These are phyloP conservation scores for Fusarium sulawesiense DNA, from an alignment of 2,329 filamentous ascomycete species.

Conservation along the genomic window DNA sequence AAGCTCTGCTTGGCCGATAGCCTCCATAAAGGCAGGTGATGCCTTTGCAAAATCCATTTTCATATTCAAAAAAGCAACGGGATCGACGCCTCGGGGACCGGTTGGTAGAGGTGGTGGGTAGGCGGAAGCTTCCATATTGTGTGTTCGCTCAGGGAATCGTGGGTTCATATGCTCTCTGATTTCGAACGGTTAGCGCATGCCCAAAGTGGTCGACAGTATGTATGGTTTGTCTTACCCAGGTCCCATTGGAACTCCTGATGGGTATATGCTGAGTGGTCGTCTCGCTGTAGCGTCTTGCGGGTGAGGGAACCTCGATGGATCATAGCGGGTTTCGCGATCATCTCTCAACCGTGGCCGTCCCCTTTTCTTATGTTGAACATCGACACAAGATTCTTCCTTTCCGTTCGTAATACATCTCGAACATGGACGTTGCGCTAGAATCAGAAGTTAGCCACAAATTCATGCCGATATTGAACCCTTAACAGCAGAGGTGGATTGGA, in stretches of 20 bases:
- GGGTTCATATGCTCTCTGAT: conserved; percentile 60
- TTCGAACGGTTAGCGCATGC: conserved; percentile 63
- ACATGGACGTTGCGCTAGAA: conserved; percentile 78
- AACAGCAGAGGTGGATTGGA: not conserved
- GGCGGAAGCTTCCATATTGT: conserved; percentile 61
- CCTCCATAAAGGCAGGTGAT: conserved; percentile 66
- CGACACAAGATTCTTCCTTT: conserved; percentile 82
- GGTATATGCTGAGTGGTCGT: conserved; percentile 64
- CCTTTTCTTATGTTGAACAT: conserved; percentile 88
- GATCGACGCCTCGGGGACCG: conserved; percentile 58
- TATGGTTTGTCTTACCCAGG: conserved; percentile 60
- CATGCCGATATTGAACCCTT: not conserved
- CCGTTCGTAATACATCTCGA: conserved; percentile 81
- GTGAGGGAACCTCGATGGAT: conserved; percentile 60
- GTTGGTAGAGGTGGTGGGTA: conserved; percentile 59
- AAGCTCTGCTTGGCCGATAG: conserved; percentile 61
- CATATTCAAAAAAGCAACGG: conserved; percentile 68
- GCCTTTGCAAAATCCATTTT: conserved; percentile 68
- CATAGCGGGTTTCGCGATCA: conserved; percentile 71
- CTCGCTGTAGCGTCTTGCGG: conserved; percentile 59
- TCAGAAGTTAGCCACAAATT: conserved; percentile 49
- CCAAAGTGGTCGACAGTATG: conserved; percentile 60
- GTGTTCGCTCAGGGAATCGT: conserved; percentile 63
- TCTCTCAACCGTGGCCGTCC: conserved; percentile 82
- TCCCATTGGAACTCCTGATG: conserved; percentile 56